Evolutionary conservation across 2,329 filamentous ascomycete genomes (phyloP), one percentile per base, ranked within the genome.

Genomic region (Cladobotryum protrusum): DNA sequence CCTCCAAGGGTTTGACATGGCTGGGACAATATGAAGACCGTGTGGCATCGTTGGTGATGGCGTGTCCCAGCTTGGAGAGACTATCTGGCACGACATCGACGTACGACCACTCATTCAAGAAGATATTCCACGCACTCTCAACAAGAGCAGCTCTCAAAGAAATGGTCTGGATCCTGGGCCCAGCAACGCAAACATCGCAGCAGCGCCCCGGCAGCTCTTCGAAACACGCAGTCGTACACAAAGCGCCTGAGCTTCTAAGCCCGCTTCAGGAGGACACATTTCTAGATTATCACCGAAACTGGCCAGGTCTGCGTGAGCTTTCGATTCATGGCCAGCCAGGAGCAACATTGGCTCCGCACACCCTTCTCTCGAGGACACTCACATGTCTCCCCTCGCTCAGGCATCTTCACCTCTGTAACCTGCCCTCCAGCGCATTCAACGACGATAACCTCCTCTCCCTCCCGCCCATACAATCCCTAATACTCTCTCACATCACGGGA

Each of bases 51-150:
- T 64, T 85, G 19, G 70, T 85, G 50, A 82, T 83, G 80, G 76
- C 79, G 0, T 85, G 81, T 50, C 82, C 82, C 2, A 84, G 85
- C 55, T 67, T 86, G 11, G 81, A 85, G 64, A 71, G 73, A 45
- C 66, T 85, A 6, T 66, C 73, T 11, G 81, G 81, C 1, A 76
- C 78, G 36, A 72, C 78, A 48, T 72, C 75, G 2, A 63, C 66
- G 3, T 82, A 83, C 59, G 70, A 77, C 48, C 77, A 82, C 62
- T 70, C 72, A 1, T 82, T 78, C 57, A 77, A 72, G 60, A 74
- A 75, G 43, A 67, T 82, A 9, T 75, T 79, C 50, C 76, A 85
- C 52, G 81, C 82, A 0, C 61, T 86, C 15, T 79, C 79, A 6
- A 81, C 81, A 0, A 70, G 82, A 20, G 62, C 59, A 19, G 74